Evolutionary conservation across 306 rosid genomes (phyloP).

Genomic region (Sicyos baderoa): DNA sequence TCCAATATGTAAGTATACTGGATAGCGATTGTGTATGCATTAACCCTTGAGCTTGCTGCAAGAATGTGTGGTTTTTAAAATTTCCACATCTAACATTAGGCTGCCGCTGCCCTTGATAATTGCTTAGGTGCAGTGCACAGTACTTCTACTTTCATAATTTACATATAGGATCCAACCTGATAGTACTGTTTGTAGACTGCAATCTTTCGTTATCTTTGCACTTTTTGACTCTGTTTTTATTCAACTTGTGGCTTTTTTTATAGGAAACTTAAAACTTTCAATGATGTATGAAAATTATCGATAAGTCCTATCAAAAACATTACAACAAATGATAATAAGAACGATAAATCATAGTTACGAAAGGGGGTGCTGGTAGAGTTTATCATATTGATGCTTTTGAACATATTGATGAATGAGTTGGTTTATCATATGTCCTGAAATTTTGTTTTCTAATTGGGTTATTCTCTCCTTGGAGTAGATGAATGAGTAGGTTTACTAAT

Average conservation of each 20-base stretch:
- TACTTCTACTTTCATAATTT: neutral
- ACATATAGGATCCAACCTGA: neutral
- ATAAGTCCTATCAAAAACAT: too few relatives aligned
- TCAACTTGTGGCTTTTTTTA: neutral
- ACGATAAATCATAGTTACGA: too few relatives aligned
- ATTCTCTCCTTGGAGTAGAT: slow-evolving; percentile 2
- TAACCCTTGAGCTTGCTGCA: neutral
- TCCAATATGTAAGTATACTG: slow-evolving; percentile 57
- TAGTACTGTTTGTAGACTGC: neutral
- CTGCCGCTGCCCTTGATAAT: neutral
- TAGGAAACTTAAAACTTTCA: too few relatives aligned
- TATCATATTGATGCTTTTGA: too few relatives aligned
- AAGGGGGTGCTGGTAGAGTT: too few relatives aligned
- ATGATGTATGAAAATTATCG: too few relatives aligned
- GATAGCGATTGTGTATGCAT: neutral
- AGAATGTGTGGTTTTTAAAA: neutral
- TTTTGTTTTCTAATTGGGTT: slow-evolving; percentile 21
- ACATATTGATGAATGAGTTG: too few relatives aligned
- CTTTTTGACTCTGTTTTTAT: neutral
- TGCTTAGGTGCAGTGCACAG: neutral
- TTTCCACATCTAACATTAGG: neutral
- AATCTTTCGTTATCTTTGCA: neutral
- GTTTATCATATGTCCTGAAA: neutral
- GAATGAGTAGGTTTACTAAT: slow-evolving; percentile 17
- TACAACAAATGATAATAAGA: too few relatives aligned